These are phyloP conservation scores for Carex scoparia DNA, from an alignment of 176 grass and related monocot genomes.

Conservation along the genomic window DNA sequence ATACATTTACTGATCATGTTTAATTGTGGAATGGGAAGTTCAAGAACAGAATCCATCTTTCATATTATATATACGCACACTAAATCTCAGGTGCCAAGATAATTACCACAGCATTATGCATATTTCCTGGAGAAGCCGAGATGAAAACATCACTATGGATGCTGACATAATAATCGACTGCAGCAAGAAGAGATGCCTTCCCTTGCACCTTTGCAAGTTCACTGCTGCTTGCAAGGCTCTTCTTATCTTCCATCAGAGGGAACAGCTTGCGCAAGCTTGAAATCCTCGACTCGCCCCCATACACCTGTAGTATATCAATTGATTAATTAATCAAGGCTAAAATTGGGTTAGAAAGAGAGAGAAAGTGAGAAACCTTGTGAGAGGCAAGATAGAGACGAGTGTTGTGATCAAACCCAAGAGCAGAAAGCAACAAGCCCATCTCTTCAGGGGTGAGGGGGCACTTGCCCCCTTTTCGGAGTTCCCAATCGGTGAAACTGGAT, in stretches of 20 bases:
- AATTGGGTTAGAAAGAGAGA: background rate
- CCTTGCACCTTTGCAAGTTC: slow-evolving; percentile 66
- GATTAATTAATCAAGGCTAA: background rate
- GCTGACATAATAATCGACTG: slow-evolving; percentile 86
- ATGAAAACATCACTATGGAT: slow-evolving; percentile 75
- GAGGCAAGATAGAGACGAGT: slow-evolving; percentile 90
- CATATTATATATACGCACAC: background rate
- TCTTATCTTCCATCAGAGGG: slow-evolving; percentile 80
- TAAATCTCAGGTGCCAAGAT: background rate
- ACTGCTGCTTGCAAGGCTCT: slow-evolving; percentile 59
- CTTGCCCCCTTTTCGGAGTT: slow-evolving; percentile 61
- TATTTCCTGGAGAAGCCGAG: slow-evolving; percentile 86
- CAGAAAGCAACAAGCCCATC: slow-evolving; percentile 68
- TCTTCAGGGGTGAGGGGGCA: slow-evolving; percentile 92
- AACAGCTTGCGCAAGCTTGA: slow-evolving; percentile 71
- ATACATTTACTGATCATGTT: background rate
- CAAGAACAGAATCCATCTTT: background rate
- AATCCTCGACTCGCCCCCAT: slow-evolving; percentile 67
- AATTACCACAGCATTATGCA: slow-evolving; percentile 92
- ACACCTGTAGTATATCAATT: slow-evolving; percentile 45
- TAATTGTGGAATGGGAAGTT: background rate
- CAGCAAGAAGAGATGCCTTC: slow-evolving; percentile 84
- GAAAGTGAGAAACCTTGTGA: slow-evolving; percentile 55
- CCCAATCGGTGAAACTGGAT: slow-evolving; percentile 62
- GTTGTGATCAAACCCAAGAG: slow-evolving; percentile 63